Conservation (phyloP, 2,329 filamentous ascomycete genomes). For the Cladosporium cucumerinum region DNA sequence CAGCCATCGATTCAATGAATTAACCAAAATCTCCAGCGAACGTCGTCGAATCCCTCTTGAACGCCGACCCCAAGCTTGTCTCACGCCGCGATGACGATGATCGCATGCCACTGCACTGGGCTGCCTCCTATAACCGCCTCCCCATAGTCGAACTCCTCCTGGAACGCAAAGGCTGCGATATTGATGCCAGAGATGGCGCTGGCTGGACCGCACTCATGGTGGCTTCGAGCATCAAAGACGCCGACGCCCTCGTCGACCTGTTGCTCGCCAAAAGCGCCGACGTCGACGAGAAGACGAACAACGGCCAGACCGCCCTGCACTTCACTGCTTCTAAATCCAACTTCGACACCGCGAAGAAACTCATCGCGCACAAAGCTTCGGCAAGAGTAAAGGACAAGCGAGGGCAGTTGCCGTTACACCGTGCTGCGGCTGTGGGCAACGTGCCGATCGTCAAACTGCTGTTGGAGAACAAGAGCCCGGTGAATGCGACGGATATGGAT, state of each 20-base stretch:
- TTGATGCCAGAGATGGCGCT: constrained; percentile 75
- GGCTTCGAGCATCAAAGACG: constrained; percentile 69
- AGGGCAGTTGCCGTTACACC: constrained; percentile 86
- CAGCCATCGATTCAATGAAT: not conserved
- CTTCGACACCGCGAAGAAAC: constrained; percentile 71
- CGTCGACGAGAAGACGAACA: constrained; percentile 70
- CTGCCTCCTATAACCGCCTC: constrained; percentile 74
- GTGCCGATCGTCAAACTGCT: constrained; percentile 82
- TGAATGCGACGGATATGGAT: constrained; percentile 78
- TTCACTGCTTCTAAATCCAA: constrained; percentile 90
- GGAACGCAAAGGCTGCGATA: constrained; percentile 70
- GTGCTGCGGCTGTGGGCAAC: constrained; percentile 85
- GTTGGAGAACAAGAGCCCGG: constrained; percentile 70
- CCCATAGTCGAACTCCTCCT: constrained; percentile 72
- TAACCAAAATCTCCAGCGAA: constrained; percentile 48
- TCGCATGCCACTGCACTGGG: constrained; percentile 91
- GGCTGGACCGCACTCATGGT: constrained; percentile 88
- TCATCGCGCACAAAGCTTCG: constrained; percentile 74
- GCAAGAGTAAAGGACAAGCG: constrained; percentile 78
- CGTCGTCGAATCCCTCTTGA: constrained; percentile 70
- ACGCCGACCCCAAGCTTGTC: constrained; percentile 74
- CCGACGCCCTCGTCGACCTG: constrained; percentile 64
- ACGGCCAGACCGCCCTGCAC: constrained; percentile 78
- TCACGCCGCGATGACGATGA: constrained; percentile 76
- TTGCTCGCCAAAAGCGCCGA: constrained; percentile 69